Evolutionary conservation across 1,284 basidiomycete species (phyloP), one percentile per base, ranked within the genome.

Genomic region (Fistulinella cinereoalba): DNA sequence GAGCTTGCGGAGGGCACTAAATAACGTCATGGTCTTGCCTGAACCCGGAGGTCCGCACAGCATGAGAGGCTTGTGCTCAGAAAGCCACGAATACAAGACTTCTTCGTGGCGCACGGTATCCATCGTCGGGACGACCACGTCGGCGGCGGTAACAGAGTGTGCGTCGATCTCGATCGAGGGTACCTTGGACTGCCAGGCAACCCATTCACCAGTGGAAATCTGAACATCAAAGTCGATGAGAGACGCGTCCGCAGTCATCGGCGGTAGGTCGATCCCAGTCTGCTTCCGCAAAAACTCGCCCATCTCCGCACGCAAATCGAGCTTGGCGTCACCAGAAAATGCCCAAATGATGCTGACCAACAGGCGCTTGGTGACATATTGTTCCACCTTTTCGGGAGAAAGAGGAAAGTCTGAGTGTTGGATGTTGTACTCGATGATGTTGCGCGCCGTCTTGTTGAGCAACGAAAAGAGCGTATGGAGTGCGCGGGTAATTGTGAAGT

Each of bases 11-110:
- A 99, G 80, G 5, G 97, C 97, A 56, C 93, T 97, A 74, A 99
- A 98, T n/a, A 99, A 75, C 0, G 97, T 99, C 97, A 99, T 99
- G 5, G 97, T 99, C 75, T 99, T 99, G 32, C 97, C 97, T 21
- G 96, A 98, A 62, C 97, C 97, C 7, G 97, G 97, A 60, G 97
- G 97, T 39, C 97, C 97, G 66, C 97, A 99, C 19, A 99, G 80
- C 83, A 99, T 92, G 46, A 99, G 79, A 6, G 97, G 97, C 66
- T 98, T 98, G 73, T 99, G 96, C 67, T 99, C 97, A 1, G 94
- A 95, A 3, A 99, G 76, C 95, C 96, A 99, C 1, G 94, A 97
- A 68, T 99, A 99, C 1, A 99, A 73, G 23, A 99, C 93, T 64
- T 98, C 95, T 66, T 99, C 97, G 65, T 99, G 97, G 28, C 97